A percentile compares a stretch with the other conserved stretches of the same genome.
These are phyloP conservation scores for Gossypium gossypioides DNA, from an alignment of 441 rosid species.

Conservation along the genomic window DNA sequence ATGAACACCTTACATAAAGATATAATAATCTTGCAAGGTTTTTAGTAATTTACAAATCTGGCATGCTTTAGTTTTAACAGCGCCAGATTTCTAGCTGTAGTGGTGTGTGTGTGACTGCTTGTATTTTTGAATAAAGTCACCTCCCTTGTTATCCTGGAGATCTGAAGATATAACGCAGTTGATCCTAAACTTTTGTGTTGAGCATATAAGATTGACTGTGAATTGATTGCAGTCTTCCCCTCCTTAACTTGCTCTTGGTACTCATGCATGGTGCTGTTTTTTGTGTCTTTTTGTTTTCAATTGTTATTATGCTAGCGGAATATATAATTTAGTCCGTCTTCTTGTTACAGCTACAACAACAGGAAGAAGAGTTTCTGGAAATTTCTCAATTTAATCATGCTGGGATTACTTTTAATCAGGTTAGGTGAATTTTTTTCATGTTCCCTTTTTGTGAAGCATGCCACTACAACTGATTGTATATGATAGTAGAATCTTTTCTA, in stretches of 20 bases:
- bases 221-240: neutral
- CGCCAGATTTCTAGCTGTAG: neutral
- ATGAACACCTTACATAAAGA: neutral
- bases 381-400: slow-evolving; percentile 46
- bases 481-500: neutral
- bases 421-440: slow-evolving; percentile 22
- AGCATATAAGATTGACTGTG: neutral
- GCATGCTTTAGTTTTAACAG: neutral
- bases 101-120: neutral
- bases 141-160: neutral
- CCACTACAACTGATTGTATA: neutral
- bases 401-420: slow-evolving; percentile 66
- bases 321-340: slow-evolving; percentile 7
- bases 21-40: slow-evolving; percentile 2
- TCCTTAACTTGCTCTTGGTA: neutral
- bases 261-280: neutral
- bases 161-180: neutral
- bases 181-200: neutral
- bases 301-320: neutral
- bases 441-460: neutral
- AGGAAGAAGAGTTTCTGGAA: slow-evolving; percentile 73
- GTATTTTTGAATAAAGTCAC: neutral
- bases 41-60: neutral
- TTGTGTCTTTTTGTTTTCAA: neutral
- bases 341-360: slow-evolving; percentile 67